Evolutionary conservation across 805 yeast species (phyloP).

Genomic region (Kazachstania viticola): DNA sequence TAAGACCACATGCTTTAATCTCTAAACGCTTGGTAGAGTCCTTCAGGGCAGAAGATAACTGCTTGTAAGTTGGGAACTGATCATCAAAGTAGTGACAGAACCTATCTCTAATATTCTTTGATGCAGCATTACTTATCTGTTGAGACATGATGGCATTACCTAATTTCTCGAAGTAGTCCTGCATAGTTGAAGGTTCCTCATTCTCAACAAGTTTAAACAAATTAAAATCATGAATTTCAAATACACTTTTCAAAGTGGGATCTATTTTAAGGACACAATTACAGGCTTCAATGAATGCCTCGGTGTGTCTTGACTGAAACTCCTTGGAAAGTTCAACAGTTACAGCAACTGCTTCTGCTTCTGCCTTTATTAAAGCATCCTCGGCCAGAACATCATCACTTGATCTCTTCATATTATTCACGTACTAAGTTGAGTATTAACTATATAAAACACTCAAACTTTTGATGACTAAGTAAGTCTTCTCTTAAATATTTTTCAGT

Average conservation of each 20-base stretch:
- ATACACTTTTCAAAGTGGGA: conserved; percentile 21
- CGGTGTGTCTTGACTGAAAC: neutral
- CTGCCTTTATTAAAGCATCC: too few species aligned
- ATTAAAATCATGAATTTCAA: conserved; percentile 7
- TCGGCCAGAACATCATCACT: too few species aligned
- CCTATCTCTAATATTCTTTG: conserved; percentile 45
- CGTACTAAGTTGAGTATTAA: too few species aligned
- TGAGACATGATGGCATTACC: conserved; percentile 50
- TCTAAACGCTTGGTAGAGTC: conserved; percentile 29
- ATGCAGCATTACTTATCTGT: conserved; percentile 76
- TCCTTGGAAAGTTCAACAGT: neutral
- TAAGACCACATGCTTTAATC: conserved; percentile 56
- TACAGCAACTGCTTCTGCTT: neutral
- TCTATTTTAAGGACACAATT: conserved; percentile 26
- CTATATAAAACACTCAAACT: too few species aligned
- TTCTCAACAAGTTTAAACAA: conserved; percentile 1
- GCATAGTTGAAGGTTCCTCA: conserved; percentile 1
- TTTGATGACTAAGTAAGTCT: too few species aligned
- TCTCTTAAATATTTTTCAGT: too few species aligned
- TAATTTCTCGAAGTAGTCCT: conserved; percentile 32
- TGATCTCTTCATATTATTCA: too few species aligned
- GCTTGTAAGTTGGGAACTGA: conserved; percentile 41
- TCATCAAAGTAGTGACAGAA: conserved; percentile 31
- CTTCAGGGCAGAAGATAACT: conserved; percentile 28
- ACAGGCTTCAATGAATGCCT: conserved; percentile 19